phyloP scores from a whole-genome alignment of 2,329 filamentous ascomycete species.

The Aspergillus sojae region DNA sequence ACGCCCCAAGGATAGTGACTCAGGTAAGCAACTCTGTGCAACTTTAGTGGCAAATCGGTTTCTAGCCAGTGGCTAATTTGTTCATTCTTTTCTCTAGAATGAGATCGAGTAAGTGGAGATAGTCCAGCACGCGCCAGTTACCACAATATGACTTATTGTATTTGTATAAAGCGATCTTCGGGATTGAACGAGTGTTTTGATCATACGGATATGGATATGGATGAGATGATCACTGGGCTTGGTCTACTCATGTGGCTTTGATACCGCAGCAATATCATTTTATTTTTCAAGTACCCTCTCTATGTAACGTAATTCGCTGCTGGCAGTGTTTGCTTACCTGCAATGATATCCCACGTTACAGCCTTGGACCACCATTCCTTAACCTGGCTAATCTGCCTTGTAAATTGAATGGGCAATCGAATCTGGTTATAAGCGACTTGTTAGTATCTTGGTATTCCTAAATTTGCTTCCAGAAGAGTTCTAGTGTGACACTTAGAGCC shows the following conservation, averaged over 20 bases:
- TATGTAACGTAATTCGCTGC: neutral
- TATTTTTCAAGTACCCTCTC: neutral
- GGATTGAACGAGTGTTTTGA: slow-evolving; percentile 5
- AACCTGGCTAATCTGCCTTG: neutral
- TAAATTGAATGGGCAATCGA: neutral
- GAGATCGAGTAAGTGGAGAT: slow-evolving; percentile 14
- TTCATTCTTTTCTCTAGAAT: neutral
- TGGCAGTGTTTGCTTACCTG: neutral
- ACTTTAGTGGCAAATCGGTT: neutral
- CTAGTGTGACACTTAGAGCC: neutral
- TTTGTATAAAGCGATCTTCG: slow-evolving; percentile 8
- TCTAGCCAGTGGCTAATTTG: neutral
- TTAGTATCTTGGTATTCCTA: neutral
- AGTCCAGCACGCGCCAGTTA: neutral
- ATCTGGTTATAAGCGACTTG: neutral
- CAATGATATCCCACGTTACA: neutral
- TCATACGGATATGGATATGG: neutral
- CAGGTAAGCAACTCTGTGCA: slow-evolving; percentile 2
- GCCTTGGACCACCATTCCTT: neutral
- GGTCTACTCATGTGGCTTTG: neutral
- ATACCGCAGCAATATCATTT: neutral
- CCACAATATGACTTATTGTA: neutral
- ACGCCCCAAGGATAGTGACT: slow-evolving; percentile 13
- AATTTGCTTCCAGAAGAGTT: neutral
- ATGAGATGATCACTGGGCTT: neutral